Conservation (phyloP, 2,329 filamentous ascomycete species). For the Pezicula radicicola region DNA sequence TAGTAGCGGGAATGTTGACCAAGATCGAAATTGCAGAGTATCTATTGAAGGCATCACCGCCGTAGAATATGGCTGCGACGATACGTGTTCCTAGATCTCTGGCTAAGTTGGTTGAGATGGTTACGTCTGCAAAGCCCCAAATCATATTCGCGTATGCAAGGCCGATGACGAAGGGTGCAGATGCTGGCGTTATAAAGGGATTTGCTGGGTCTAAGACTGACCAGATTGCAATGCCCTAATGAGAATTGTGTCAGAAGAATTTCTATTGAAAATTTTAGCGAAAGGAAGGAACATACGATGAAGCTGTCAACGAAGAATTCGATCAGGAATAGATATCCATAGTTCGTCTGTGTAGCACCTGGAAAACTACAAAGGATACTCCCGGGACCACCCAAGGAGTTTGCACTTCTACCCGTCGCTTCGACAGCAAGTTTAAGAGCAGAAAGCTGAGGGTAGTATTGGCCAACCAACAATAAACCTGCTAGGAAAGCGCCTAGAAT, state of each 20-base stretch:
- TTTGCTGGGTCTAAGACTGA: constrained; percentile 55
- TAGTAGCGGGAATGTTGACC: constrained; percentile 53
- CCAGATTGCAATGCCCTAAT: constrained; percentile 52
- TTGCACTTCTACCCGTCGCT: constrained; percentile 30
- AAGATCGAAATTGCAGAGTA: constrained; percentile 53
- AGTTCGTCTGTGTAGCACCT: constrained; percentile 43
- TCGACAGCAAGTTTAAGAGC: constrained; percentile 31
- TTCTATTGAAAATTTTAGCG: constrained; percentile 8
- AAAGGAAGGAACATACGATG: constrained; percentile 33
- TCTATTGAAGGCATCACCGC: constrained; percentile 44
- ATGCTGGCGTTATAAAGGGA: constrained; percentile 46
- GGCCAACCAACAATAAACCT: constrained; percentile 50
- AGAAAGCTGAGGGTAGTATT: constrained; percentile 51
- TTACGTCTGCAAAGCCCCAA: constrained; percentile 54
- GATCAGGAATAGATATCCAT: constrained; percentile 54
- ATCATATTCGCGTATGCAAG: constrained; percentile 42
- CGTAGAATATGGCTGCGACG: constrained; percentile 56
- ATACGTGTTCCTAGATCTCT: constrained; percentile 57
- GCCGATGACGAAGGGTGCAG: constrained; percentile 52
- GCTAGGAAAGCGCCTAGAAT: constrained; percentile 55
- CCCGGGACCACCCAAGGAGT: constrained; percentile 47
- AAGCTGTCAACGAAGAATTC: constrained; percentile 58
- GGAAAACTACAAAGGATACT: constrained; percentile 54
- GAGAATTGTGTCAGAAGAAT: background rate
- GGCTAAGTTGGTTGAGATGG: constrained; percentile 54